Conservation (phyloP, 2,329 filamentous ascomycete species). For the Paradendryphiella salina region DNA sequence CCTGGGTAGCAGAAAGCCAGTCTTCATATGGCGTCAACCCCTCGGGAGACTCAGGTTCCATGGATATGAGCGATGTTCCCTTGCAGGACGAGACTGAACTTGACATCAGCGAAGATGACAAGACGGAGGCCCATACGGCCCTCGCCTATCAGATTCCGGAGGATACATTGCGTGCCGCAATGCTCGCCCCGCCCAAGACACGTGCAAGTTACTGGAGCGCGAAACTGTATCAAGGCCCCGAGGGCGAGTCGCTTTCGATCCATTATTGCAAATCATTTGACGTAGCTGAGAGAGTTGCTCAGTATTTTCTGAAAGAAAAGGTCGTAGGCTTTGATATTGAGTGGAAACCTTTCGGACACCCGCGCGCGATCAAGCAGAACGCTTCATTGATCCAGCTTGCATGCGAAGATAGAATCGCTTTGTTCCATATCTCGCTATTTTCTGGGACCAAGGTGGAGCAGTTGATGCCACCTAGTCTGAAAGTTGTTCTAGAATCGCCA, state of each 20-base stretch:
- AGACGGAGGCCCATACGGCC: constrained; percentile 24
- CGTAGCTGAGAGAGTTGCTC: constrained; percentile 68
- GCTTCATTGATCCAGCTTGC: constrained; percentile 84
- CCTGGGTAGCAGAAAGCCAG: not conserved
- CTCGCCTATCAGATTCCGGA: constrained; percentile 42
- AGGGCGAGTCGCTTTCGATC: constrained; percentile 62
- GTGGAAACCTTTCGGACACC: constrained; percentile 62
- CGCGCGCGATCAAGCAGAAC: constrained; percentile 71
- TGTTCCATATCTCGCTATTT: constrained; percentile 73
- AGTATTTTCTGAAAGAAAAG: constrained; percentile 68
- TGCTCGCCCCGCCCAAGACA: constrained; percentile 37
- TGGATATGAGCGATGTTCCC: not conserved
- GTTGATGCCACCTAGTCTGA: constrained; percentile 70
- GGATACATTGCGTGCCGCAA: constrained; percentile 31
- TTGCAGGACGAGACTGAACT: constrained; percentile 5
- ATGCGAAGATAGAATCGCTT: constrained; percentile 71
- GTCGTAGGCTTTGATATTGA: constrained; percentile 89
- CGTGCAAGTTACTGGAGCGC: constrained; percentile 65
- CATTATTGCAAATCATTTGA: constrained; percentile 75
- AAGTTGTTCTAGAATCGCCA: constrained; percentile 70
- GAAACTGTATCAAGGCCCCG: constrained; percentile 63
- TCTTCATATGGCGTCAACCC: not conserved
- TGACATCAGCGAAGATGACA: constrained; percentile 15
- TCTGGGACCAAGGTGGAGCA: constrained; percentile 50
- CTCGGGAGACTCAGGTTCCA: not conserved